Percentiles rank a stretch among this genome's conserved stretches.
These are phyloP conservation scores for Lenzites betulinus DNA, from an alignment of 768 basidiomycete species.

Conservation along the genomic window DNA sequence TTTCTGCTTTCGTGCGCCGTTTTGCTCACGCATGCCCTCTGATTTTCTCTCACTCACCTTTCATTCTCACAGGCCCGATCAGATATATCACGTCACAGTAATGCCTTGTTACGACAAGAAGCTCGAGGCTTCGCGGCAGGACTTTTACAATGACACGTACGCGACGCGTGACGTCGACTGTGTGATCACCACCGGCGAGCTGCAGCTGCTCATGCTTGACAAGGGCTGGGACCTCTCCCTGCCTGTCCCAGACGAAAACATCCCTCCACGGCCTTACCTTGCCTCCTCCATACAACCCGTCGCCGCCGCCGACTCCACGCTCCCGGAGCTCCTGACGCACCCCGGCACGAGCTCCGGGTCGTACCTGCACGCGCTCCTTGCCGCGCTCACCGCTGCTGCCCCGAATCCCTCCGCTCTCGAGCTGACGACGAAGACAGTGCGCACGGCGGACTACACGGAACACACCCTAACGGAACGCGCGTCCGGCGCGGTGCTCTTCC, in stretches of 20 bases:
- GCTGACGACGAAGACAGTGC: constrained; percentile 58
- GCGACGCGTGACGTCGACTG: constrained; percentile 94
- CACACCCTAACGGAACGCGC: constrained; percentile 51
- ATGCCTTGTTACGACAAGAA: constrained; percentile 99
- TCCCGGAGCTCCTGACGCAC: constrained; percentile 79
- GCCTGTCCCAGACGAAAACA: constrained; percentile 55
- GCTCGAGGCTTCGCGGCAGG: constrained; percentile 92
- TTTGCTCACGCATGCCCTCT: background rate
- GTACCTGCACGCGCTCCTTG: constrained; percentile 82
- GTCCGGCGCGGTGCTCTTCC: constrained; percentile 72
- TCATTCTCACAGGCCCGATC: constrained; percentile 58
- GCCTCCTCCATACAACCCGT: background rate
- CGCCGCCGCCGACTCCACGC: constrained; percentile 9
- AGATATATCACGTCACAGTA: constrained; percentile 94
- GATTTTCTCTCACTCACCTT: background rate
- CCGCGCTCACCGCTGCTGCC: constrained; percentile 47
- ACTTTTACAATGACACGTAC: constrained; percentile 85
- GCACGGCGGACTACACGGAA: constrained; percentile 79
- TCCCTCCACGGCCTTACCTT: constrained; percentile 10
- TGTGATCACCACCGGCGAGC: constrained; percentile 95
- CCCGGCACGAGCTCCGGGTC: constrained; percentile 90
- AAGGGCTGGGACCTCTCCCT: constrained; percentile 74
- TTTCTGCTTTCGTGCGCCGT: background rate
- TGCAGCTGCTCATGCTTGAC: constrained; percentile 82
- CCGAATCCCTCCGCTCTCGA: constrained; percentile 36